Base-by-base conservation (phyloP, 805 yeast species). In the Kluyveromyces nonfermentans region DNA sequence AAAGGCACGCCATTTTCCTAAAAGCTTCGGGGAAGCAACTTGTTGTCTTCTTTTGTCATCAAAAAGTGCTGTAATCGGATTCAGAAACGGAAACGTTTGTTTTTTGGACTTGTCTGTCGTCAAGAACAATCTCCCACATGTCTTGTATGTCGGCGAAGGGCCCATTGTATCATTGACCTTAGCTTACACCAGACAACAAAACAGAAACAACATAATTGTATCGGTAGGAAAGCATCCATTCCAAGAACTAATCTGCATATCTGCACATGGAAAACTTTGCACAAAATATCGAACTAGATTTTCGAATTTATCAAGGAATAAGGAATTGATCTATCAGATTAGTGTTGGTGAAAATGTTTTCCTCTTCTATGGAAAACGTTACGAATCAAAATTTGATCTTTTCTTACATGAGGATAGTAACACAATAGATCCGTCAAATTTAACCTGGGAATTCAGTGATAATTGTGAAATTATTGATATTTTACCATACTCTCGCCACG, bases 281-380 rank as follows among this genome's bases (percentile, higher is more conserved):
- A 12, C 18, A 10, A 15, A 38, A 28, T 31, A 16, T 31, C 41
- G 22, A 8, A 38, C 28, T 14, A 38, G 41, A 15, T 38, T 18
- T 19, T 38, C 41, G 12, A 38, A 38, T 22, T 31, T 38, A 6
- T 38, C 41, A 10, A 38, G 16, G 19, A 38, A 38, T 21, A 38
- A 38, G n/a, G 41, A 38, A 28, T 18, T 38, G 31, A 6, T 38
- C 19, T 17, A 19, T 9, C n/a, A 17, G 9, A 12, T 38, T 5
- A 28, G n/a, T 14, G 22, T 28, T 19, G n/a, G 28, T 12, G 34
- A 38, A 18, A 7, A 14, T 20, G n/a, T 15, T 28, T 38, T 19
- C 14, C 12, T 28, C 17, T 10, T 31, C 10, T 38, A 38, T 20
- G 41, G 41, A 14, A 38, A 38, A 28, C 18, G 22, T 5, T 30